Conservation (phyloP, 768 basidiomycete species). For the Amanita inopinata region DNA sequence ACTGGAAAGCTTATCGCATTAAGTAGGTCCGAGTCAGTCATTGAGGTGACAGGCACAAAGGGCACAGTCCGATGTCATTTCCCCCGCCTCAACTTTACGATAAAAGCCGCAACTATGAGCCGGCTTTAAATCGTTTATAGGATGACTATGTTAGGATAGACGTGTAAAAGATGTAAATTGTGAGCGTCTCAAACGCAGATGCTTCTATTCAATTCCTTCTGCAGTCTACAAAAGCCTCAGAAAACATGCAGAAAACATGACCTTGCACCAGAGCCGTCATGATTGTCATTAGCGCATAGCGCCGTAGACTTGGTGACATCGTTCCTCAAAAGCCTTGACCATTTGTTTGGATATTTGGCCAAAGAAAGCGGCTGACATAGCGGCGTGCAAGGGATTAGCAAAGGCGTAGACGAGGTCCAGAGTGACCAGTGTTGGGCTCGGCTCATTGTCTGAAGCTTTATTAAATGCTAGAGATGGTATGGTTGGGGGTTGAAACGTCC, state of each 20-base stretch:
- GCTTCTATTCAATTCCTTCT: too few species aligned
- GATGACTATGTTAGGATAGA: background rate
- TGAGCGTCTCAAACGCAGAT: too few species aligned
- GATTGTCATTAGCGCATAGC: too few species aligned
- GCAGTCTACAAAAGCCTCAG: too few species aligned
- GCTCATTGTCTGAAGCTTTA: constrained; percentile 21
- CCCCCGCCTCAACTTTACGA: constrained; percentile 33
- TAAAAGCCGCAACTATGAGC: constrained; percentile 12
- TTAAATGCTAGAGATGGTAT: constrained; percentile 27
- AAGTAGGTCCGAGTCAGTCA: constrained; percentile 35
- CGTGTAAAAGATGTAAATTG: too few species aligned
- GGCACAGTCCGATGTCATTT: constrained; percentile 42
- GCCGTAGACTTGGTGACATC: constrained; percentile 70
- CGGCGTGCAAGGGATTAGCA: constrained; percentile 76
- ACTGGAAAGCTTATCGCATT: constrained; percentile 40
- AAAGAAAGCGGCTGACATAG: constrained; percentile 78
- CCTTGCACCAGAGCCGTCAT: too few species aligned
- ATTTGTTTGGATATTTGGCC: constrained; percentile 81
- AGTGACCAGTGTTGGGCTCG: constrained; percentile 66
- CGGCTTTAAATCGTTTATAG: constrained; percentile 9
- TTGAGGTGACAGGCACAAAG: constrained; percentile 33
- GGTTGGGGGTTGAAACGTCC: constrained; percentile 58
- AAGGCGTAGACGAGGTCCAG: constrained; percentile 84
- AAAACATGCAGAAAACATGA: too few species aligned
- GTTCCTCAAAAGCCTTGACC: constrained; percentile 87